Evolutionary conservation across 345 rosid genomes (phyloP), one percentile per base, ranked within the genome.

Genomic region (Salix viminalis): DNA sequence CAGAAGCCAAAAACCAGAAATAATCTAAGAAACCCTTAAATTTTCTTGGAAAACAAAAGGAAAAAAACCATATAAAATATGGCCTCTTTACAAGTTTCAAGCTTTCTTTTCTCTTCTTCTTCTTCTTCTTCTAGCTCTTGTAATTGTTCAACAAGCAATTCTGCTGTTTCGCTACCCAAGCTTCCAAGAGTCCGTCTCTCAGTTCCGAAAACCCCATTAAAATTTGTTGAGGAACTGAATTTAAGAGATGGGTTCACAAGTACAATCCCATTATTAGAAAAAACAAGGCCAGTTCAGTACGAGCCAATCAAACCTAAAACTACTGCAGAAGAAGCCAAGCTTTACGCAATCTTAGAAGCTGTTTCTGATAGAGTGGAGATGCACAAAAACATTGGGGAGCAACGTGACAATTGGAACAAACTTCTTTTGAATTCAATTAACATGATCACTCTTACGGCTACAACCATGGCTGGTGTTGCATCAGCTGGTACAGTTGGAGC

Each of bases 351-450:
- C 71, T 76, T 90, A 67, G 94, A 86, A 66, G 89, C 83, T 21
- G 87, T 90, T 61, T 77, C 86, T 50, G 94, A 92, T 58, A 84
- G 94, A 71, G 82, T 89, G 2, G 93, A 89, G 86, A 92, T 90
- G 93, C 97, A 92, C 78, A 79, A 83, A 18, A 92, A 90, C 81
- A 37, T 92, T 0, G 88, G 89, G 11, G 86, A 90, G 80, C 97
- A 92, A 54, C 81, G 94, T 4, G 84, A 89, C 18, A 87, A 86
- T 71, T 89, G 94, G 97, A 92, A 92, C 82, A 79, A 83, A 26
- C 85, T 90, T 6, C 78, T 90, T 46, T 83, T 92, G 62, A 90
- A 84, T 61, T 90, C 97, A 50, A 84, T 89, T 73, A 92, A 90
- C 83, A 87, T 86, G 89, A 90, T 90, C 66, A 88, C 91, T 60